Percentiles rank a stretch among this genome's conserved stretches.
Evolutionary conservation across 164 flowering plant species (phyloP).

Genomic region (Paratinospora sagittata): DNA sequence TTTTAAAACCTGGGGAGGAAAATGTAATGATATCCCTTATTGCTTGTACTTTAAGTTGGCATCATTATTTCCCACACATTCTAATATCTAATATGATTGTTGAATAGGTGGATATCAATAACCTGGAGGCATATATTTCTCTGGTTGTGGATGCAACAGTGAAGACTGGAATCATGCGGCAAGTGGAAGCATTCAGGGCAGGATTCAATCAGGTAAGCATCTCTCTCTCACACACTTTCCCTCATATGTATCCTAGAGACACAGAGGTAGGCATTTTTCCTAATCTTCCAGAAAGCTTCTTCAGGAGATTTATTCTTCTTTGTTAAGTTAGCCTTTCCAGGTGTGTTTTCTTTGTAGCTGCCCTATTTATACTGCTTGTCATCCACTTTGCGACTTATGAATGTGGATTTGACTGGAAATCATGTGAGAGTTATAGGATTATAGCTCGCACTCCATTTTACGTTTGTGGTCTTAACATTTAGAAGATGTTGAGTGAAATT

Average conservation of each 20-base stretch:
- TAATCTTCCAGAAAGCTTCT: neutral
- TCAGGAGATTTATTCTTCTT: neutral
- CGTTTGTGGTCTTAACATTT: too few species aligned
- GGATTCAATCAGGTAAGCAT: constrained; percentile 88
- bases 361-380: neutral
- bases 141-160: constrained; percentile 90
- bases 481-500: too few species aligned
- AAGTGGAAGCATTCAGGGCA: constrained; percentile 87
- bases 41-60: neutral
- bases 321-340: neutral
- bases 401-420: too few species aligned
- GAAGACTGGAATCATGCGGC: constrained; percentile 72
- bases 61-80: neutral
- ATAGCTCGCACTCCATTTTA: too few species aligned
- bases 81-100: neutral
- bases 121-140: constrained; percentile 80
- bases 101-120: constrained; percentile 65
- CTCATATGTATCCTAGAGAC: neutral
- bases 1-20: constrained; percentile 72
- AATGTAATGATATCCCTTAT: constrained; percentile 37
- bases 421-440: too few species aligned
- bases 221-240: neutral
- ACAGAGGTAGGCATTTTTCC: too few species aligned
- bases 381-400: neutral
- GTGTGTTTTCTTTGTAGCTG: neutral